phyloP scores from a whole-genome alignment of 176 grass and related monocot species.

The Coix lacrymajobi region DNA sequence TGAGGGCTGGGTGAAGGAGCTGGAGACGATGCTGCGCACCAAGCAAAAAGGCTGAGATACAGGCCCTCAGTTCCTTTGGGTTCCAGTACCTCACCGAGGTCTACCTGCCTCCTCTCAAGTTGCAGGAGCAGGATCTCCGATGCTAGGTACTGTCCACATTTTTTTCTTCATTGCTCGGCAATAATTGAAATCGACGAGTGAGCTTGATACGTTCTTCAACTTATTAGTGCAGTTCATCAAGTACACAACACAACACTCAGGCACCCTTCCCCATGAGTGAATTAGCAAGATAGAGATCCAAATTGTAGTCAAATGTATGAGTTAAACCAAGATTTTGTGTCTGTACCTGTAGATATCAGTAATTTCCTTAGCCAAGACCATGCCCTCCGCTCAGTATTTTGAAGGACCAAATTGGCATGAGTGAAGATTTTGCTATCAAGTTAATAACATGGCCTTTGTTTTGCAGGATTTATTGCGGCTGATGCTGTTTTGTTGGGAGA shows the following conservation, averaged over 20 bases:
- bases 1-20: constrained; percentile 84
- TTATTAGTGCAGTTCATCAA: background rate
- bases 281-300: background rate
- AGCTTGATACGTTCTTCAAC: background rate
- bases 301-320: background rate
- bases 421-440: background rate
- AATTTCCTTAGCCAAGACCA: background rate
- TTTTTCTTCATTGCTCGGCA: background rate
- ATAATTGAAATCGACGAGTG: background rate
- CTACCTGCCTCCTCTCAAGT: constrained; percentile 76
- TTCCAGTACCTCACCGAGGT: constrained; percentile 96
- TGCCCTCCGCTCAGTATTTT: background rate
- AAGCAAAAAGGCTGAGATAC: constrained; percentile 95
- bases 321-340: background rate
- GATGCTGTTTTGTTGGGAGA: too few relatives aligned
- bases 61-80: constrained; percentile 90
- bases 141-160: constrained; percentile 16
- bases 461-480: too few relatives aligned
- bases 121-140: constrained; percentile 55
- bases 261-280: background rate
- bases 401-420: background rate
- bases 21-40: constrained; percentile 86
- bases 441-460: too few relatives aligned
- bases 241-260: background rate
- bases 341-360: background rate